A percentile compares a stretch with the other conserved stretches of the same genome.
Conservation (phyloP, 257 asterid genomes). For the Phtheirospermum japonicum region DNA sequence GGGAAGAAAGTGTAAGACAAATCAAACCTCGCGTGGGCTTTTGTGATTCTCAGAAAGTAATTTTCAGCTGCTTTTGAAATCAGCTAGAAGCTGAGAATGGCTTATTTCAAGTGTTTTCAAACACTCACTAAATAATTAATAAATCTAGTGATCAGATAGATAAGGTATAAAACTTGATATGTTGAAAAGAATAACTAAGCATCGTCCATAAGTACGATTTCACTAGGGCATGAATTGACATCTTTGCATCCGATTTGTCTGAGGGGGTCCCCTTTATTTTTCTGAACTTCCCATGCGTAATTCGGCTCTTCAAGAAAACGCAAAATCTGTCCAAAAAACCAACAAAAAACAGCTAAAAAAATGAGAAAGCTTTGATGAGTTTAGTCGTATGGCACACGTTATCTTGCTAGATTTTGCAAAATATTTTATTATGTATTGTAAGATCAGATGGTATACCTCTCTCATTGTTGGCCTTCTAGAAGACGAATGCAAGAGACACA, state of each 20-base stretch:
- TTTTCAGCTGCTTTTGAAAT: too few species aligned
- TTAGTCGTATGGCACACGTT: background rate
- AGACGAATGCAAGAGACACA: slow-evolving; percentile 77
- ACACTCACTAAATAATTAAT: background rate
- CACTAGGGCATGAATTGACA: slow-evolving; percentile 26
- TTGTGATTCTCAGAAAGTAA: too few species aligned
- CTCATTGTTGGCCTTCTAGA: slow-evolving; percentile 81
- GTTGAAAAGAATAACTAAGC: slow-evolving; percentile 3
- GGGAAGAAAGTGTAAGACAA: too few species aligned
- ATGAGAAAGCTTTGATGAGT: background rate
- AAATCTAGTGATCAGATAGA: background rate
- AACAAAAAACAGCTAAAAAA: background rate
- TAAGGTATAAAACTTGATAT: background rate
- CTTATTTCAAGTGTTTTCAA: too few species aligned
- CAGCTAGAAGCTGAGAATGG: too few species aligned
- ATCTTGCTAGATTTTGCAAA: too few species aligned
- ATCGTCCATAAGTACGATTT: background rate
- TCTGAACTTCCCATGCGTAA: slow-evolving; percentile 46
- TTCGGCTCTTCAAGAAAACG: slow-evolving; percentile 52
- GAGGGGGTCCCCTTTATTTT: slow-evolving; percentile 41
- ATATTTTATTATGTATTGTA: too few species aligned
- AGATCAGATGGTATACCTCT: slow-evolving; percentile 41
- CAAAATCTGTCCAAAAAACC: slow-evolving; percentile 50
- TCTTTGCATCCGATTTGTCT: slow-evolving; percentile 20
- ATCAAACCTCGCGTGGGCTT: too few species aligned